phyloP scores from a whole-genome alignment of 2,329 filamentous ascomycete genomes.

The Phialophora verrucosa region DNA sequence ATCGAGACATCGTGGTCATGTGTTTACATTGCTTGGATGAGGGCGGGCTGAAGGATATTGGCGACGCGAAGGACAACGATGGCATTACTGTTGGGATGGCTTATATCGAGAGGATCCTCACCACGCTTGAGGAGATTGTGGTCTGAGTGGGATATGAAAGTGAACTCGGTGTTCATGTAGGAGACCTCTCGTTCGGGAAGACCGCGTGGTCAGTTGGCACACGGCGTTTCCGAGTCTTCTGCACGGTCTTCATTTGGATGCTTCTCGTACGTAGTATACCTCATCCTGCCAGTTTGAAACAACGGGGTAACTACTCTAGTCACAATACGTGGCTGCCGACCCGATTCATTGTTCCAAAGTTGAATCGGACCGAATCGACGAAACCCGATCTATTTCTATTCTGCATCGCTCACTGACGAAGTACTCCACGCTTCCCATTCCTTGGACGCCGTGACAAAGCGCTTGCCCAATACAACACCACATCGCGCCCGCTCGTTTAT shows the following conservation, averaged over 20 bases:
- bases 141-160: too few species aligned
- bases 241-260: too few species aligned
- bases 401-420: neutral
- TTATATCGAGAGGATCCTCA: slow-evolving; percentile 3
- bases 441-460: neutral
- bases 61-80: neutral
- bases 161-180: too few species aligned
- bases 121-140: too few species aligned
- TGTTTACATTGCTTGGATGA: neutral
- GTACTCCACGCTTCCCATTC: neutral
- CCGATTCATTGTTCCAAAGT: neutral
- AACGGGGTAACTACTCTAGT: too few species aligned
- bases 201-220: too few species aligned
- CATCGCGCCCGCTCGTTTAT: neutral
- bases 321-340: neutral
- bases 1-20: neutral
- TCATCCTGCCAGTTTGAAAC: too few species aligned
- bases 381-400: neutral
- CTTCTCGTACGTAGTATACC: too few species aligned
- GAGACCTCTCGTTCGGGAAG: too few species aligned
- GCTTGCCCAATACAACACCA: neutral
- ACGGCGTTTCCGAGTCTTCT: too few species aligned
- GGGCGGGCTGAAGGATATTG: neutral
- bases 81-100: slow-evolving; percentile 4
- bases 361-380: neutral